Base-by-base conservation (phyloP, 1,284 basidiomycete genomes). In the Ganoderma sinense region DNA sequence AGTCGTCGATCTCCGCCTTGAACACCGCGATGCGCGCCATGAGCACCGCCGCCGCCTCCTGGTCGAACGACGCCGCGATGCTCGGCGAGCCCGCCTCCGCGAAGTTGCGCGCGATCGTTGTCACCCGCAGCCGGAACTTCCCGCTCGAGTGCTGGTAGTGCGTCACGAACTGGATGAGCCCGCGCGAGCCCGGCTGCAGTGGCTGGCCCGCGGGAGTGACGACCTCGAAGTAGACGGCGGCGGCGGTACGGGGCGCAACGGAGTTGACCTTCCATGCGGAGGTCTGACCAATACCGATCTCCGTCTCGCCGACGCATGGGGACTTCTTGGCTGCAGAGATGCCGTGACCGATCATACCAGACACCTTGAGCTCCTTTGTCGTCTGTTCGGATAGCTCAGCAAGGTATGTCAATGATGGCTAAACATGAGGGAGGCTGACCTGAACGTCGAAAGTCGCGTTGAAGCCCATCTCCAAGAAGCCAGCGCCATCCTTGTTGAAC, bases 11-110 rank as follows among this genome's bases (percentile, higher is more conserved):
- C 84, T 99, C 98, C 31, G 97, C 98, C 83, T 99, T 99, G 90
- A 99, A 99, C 18, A 99, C 97, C 0, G 98, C 97, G 79, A 99
- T 99, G 72, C 98, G 90, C 2, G 98, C 96, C 98, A 99, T 99
- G 74, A 99, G 86, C 59, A 99, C 97, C 1, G 98, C 98, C 0
- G 98, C 94, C 0, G 97, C 96, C 84, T 99, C 98, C 81, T 99
- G 98, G 83, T 99, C 97, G 80, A 99, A 99, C 33, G 95, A 96
- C 13, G 93, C 92, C 0, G 97, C 94, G 74, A 99, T 97, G 79
- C 90, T 93, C 0, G 96, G 96, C 16, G 96, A 96, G 23, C 97
- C 97, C 1, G 97, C 95, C 80, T 99, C 98, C 51, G 97, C 97
- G 82, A 99, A 99, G 82, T 96, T 97, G 65, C 97, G 93, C 13